A percentile compares a stretch with the other conserved stretches of the same genome.
Evolutionary conservation across 75 land plant species (phyloP).

Genomic region (Chamaecyparis obtusa): DNA sequence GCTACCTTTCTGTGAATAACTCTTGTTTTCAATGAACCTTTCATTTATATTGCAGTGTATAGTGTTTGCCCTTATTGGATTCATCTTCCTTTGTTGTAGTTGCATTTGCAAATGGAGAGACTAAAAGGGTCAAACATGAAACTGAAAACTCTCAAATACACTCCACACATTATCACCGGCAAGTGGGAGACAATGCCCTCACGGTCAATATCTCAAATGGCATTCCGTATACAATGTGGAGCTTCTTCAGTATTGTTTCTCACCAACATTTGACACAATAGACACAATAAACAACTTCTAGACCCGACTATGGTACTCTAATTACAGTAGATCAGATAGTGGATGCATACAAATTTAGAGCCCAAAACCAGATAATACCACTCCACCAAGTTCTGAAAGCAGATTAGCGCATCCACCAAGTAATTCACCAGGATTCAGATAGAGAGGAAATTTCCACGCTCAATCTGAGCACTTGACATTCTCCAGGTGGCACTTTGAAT

Average conservation of each 20-base stretch:
- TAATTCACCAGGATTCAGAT: too few relatives aligned
- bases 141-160: not conserved
- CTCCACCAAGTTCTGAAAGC: too few relatives aligned
- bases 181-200: not conserved
- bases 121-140: not conserved
- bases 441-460: too few relatives aligned
- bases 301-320: not conserved
- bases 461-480: too few relatives aligned
- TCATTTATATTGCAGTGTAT: too few relatives aligned
- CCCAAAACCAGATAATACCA: too few relatives aligned
- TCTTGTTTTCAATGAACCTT: too few relatives aligned
- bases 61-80: too few relatives aligned
- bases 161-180: not conserved
- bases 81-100: not conserved
- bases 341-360: not conserved
- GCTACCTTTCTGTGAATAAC: too few relatives aligned
- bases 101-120: not conserved
- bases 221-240: not conserved
- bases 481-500: too few relatives aligned
- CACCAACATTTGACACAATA: not conserved
- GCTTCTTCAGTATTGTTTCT: not conserved
- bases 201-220: not conserved
- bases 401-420: too few relatives aligned
- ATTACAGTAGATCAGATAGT: not conserved
- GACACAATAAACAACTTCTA: too few relatives aligned